These are phyloP conservation scores for Talaromyces sp. DNA, from an alignment of 2,329 filamentous ascomycete species.

Conservation along the genomic window DNA sequence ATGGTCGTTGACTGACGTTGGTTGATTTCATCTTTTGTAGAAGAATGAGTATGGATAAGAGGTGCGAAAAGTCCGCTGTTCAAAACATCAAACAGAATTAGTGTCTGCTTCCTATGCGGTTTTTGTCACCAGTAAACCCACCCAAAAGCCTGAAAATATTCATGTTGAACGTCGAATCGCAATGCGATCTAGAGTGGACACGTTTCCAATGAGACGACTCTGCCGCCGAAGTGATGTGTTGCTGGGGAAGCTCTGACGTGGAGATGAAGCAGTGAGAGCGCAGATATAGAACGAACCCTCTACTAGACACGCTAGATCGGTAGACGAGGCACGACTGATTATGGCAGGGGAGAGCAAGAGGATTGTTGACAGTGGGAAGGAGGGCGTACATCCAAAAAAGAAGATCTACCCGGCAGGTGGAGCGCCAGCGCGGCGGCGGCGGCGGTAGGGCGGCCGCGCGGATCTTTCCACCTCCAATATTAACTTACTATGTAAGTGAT, in stretches of 20 bases:
- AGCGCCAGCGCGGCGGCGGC: background rate
- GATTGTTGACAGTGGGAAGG: background rate
- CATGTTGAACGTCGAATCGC: conserved; percentile 48
- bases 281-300: background rate
- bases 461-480: background rate
- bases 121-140: conserved; percentile 31
- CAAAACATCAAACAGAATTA: conserved; percentile 20
- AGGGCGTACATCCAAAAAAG: background rate
- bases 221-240: background rate
- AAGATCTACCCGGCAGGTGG: conserved; percentile 4
- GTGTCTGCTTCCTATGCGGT: background rate
- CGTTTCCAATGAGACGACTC: conserved; percentile 3
- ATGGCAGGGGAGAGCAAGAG: background rate
- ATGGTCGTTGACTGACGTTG: conserved; percentile 60
- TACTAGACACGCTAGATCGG: background rate
- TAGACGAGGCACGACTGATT: background rate
- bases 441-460: background rate
- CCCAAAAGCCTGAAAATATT: conserved; percentile 68
- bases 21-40: conserved; percentile 94
- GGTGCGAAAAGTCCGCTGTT: conserved; percentile 88
- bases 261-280: background rate
- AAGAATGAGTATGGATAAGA: conserved; percentile 89
- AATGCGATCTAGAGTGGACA: conserved; percentile 13
- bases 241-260: background rate
- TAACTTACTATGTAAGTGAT: too few relatives aligned